Conservation (phyloP, 2,329 filamentous ascomycete genomes). For the Botrytis deweyae region DNA sequence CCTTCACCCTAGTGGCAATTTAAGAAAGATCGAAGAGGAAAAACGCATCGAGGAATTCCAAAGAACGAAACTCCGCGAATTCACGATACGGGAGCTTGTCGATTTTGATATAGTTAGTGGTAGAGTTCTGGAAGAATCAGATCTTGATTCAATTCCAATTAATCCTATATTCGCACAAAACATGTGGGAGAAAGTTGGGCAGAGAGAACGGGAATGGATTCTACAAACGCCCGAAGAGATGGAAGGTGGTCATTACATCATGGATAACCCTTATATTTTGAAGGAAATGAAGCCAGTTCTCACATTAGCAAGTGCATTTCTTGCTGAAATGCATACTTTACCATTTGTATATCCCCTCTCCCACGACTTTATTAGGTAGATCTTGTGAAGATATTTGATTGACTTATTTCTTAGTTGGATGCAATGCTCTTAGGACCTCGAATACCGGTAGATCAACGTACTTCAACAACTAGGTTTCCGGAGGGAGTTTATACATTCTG, state of each 20-base stretch:
- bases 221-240: not conserved
- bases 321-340: slow-evolving; percentile 18
- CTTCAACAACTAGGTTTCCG: not conserved
- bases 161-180: not conserved
- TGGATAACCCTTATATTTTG: slow-evolving; percentile 26
- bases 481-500: not conserved
- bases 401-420: not conserved
- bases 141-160: not conserved
- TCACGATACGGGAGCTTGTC: slow-evolving; percentile 9
- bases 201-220: not conserved
- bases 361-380: not conserved
- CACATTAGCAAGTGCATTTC: slow-evolving; percentile 35
- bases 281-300: slow-evolving; percentile 25
- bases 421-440: slow-evolving; percentile 1
- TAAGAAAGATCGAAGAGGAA: not conserved
- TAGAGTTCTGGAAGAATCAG: not conserved
- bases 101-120: slow-evolving; percentile 14
- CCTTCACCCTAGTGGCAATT: not conserved
- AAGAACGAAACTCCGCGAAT: not conserved
- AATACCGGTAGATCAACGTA: not conserved
- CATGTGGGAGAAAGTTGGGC: slow-evolving; percentile 3
- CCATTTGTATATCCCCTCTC: not conserved
- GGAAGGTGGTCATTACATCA: slow-evolving; percentile 17
- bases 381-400: not conserved
- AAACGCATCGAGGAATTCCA: slow-evolving; percentile 5